Conservation (phyloP, 139 green algal species). For the Tetradesmus lagerheimii region DNA sequence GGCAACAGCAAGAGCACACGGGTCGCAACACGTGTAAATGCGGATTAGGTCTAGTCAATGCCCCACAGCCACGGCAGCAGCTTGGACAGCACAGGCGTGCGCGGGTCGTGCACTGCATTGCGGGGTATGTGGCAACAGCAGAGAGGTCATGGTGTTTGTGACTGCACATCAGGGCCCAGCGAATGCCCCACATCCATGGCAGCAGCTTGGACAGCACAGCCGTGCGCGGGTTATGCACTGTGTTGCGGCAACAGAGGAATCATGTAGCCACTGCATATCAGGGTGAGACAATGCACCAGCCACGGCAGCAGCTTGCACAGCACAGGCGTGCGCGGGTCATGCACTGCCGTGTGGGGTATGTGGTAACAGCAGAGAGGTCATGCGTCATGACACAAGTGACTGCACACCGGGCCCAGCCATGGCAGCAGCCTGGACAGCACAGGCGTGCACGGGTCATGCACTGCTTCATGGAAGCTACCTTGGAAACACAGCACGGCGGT, state of each 20-base stretch:
- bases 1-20: background rate
- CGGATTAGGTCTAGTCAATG: constrained; percentile 59
- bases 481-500: no score
- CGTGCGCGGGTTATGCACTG: constrained; percentile 13
- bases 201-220: constrained; percentile 33
- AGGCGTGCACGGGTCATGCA: constrained; percentile 19
- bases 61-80: constrained; percentile 49
- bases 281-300: constrained; percentile 53
- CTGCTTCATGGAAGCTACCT: no score
- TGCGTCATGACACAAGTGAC: no score
- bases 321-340: constrained; percentile 18
- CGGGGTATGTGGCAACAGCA: no score
- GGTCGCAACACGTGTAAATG: no score
- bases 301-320: constrained; percentile 40
- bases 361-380: no score
- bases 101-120: constrained; percentile 1
- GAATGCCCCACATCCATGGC: constrained; percentile 55
- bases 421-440: constrained; percentile 12
- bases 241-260: no score
- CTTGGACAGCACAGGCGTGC: constrained; percentile 23
- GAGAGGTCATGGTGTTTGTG: no score
- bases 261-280: no score
- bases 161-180: constrained; percentile 48
- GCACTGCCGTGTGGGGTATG: background rate
- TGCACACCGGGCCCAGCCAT: constrained; percentile 53